A percentile compares a stretch with the other conserved stretches of the same genome.
These are phyloP conservation scores for Aspergillus sp. DNA, from an alignment of 2,329 filamentous ascomycete genomes.

Conservation along the genomic window DNA sequence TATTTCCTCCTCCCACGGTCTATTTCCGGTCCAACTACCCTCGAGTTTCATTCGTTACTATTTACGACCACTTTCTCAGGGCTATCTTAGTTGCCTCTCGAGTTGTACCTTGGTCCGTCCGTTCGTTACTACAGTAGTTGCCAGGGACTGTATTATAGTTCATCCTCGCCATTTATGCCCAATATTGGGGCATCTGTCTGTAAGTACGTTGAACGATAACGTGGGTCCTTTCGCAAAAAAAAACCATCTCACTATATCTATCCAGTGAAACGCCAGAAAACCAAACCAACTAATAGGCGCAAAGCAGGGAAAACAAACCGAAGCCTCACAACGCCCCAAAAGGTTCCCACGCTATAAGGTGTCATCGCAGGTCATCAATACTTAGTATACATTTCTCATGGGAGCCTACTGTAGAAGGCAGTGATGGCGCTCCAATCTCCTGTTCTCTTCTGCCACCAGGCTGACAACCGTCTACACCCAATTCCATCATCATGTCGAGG, in stretches of 20 bases:
- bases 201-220: background rate
- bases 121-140: background rate
- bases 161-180: background rate
- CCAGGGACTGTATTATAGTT: background rate
- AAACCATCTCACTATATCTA: background rate
- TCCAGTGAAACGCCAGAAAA: background rate
- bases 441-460: constrained; percentile 27
- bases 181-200: background rate
- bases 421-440: constrained; percentile 29
- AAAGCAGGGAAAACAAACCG: background rate
- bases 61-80: background rate
- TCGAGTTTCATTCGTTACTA: background rate
- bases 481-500: constrained; percentile 37
- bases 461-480: constrained; percentile 37
- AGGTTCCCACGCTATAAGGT: constrained; percentile 1
- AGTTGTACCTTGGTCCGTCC: background rate
- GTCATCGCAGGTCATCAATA: background rate
- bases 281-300: background rate
- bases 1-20: background rate
- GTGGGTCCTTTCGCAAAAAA: constrained; percentile 1
- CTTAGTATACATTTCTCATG: constrained; percentile 10
- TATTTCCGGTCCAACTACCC: background rate
- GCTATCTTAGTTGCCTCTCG: background rate
- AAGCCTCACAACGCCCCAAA: background rate
- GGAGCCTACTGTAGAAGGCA: constrained; percentile 24